These are phyloP conservation scores for Fusarium robinianum DNA, from an alignment of 2,329 filamentous ascomycete genomes.

Conservation along the genomic window DNA sequence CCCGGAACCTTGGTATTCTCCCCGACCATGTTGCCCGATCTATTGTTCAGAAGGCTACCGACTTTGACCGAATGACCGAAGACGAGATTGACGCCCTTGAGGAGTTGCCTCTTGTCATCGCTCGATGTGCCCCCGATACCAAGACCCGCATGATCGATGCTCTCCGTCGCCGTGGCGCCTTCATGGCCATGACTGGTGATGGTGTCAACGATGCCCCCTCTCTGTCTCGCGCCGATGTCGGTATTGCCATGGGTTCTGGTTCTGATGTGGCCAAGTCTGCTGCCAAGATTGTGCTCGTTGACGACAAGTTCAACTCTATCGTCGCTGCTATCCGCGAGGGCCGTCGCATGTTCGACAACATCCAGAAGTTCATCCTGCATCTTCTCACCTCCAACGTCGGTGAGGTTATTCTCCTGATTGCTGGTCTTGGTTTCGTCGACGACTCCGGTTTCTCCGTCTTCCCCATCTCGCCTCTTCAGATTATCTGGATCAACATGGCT, in stretches of 20 bases:
- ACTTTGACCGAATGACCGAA: conserved; percentile 79
- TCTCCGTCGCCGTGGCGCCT: conserved; percentile 74
- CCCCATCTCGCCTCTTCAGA: conserved; percentile 81
- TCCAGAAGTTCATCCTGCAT: conserved; percentile 85
- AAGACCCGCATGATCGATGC: conserved; percentile 93
- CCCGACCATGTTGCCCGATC: conserved; percentile 66
- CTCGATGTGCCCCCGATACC: conserved; percentile 81
- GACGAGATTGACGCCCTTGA: conserved; percentile 75
- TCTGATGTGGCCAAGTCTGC: conserved; percentile 86
- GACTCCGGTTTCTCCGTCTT: conserved; percentile 74
- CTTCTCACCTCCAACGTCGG: conserved; percentile 81
- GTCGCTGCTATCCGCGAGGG: conserved; percentile 83
- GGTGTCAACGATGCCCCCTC: conserved; percentile 87
- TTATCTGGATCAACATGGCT: conserved; percentile 94
- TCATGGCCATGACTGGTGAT: conserved; percentile 87
- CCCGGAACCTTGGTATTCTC: conserved; percentile 62
- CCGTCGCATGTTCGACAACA: conserved; percentile 84
- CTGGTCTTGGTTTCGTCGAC: conserved; percentile 83
- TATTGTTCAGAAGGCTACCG: conserved; percentile 74
- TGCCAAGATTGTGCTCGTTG: conserved; percentile 79
- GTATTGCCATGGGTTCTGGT: conserved; percentile 88
- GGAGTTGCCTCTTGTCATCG: conserved; percentile 78
- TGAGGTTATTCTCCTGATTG: conserved; percentile 78
- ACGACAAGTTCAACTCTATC: conserved; percentile 88
- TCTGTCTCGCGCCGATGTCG: conserved; percentile 79